Base-by-base conservation (phyloP, 2,329 filamentous ascomycete genomes). In the Aspergillus niger region DNA sequence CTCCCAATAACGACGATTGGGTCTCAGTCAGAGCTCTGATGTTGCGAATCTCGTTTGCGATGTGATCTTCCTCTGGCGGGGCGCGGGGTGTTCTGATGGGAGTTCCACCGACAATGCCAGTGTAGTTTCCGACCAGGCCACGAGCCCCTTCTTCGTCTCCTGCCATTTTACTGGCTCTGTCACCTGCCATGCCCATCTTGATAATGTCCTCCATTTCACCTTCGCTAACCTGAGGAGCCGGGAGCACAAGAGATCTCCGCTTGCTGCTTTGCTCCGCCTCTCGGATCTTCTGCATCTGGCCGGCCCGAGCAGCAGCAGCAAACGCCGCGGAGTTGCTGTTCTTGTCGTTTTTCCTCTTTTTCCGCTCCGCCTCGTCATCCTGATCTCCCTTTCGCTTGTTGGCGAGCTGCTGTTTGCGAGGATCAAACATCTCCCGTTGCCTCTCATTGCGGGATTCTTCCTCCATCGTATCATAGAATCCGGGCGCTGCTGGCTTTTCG, bases 261-360 rank as follows among this genome's bases (percentile, higher is more conserved):
- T 97, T 98, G 81, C 92, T 97, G 79, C 91, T 96, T 77, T 97
- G 94, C 76, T 99, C 95, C 2, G 95, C 95, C 79, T 99, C 95
- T 28, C 95, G 87, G 59, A 99, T 91, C 74, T 91, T 95, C 74
- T 98, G 94, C 85, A 94, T 88, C 72, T 97, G 93, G 0, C 92
- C 95, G 24, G 95, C 95, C 78, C 96, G 96, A 55, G 94, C 86
- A 30, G 95, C 95, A 1, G 94, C 93, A 65, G 93, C 91, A 67
- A 90, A 89, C 1, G 91, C 90, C 24, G 89, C 88, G 2, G 90
- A 89, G n/a, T 87, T 84, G 51, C 86, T 87, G 58, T 90, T 86
- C 74, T 97, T 96, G 55, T 97, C 92, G 58, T 90, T 91, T 79
- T 97, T 97, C 74, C 90, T 87, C 70, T 91, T 86, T 80, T 97